These are phyloP conservation scores for Globisporangium spinosum DNA, from an alignment of 352 stramenopile species.

Conservation along the genomic window DNA sequence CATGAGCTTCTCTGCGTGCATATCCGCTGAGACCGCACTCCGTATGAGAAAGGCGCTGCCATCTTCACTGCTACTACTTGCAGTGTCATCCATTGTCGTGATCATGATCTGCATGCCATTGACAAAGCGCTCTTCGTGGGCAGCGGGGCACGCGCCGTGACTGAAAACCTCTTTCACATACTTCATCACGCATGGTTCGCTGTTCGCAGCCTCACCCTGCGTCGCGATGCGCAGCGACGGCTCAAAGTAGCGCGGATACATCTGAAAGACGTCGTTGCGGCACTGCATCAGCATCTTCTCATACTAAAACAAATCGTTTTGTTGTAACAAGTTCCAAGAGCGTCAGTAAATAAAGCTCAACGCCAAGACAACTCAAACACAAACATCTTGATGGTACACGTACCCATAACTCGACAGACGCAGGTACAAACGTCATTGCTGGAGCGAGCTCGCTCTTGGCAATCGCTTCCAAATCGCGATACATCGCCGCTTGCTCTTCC, in stretches of 20 bases:
- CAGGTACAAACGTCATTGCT: constrained; percentile 18
- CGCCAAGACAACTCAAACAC: background rate
- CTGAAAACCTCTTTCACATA: constrained; percentile 38
- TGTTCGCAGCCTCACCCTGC: constrained; percentile 8
- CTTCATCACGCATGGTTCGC: constrained; percentile 29
- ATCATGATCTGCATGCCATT: constrained; percentile 11
- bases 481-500: constrained; percentile 32
- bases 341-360: background rate
- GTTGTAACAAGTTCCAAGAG: background rate
- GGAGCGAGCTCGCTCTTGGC: constrained; percentile 18
- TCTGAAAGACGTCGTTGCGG: constrained; percentile 55
- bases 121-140: constrained; percentile 19
- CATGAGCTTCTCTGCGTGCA: constrained; percentile 55
- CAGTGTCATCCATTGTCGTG: background rate
- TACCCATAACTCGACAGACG: constrained; percentile 30
- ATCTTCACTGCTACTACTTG: background rate
- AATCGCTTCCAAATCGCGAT: constrained; percentile 27
- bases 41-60: background rate
- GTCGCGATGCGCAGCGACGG: constrained; percentile 32
- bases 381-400: background rate
- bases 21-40: constrained; percentile 54
- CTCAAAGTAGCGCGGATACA: constrained; percentile 67
- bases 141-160: constrained; percentile 20
- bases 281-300: constrained; percentile 35
- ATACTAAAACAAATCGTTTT: constrained; percentile 19